A percentile compares a stretch with the other conserved stretches of the same genome.
phyloP scores from a whole-genome alignment of 257 asterid genomes.

The Solanum dulcamara region DNA sequence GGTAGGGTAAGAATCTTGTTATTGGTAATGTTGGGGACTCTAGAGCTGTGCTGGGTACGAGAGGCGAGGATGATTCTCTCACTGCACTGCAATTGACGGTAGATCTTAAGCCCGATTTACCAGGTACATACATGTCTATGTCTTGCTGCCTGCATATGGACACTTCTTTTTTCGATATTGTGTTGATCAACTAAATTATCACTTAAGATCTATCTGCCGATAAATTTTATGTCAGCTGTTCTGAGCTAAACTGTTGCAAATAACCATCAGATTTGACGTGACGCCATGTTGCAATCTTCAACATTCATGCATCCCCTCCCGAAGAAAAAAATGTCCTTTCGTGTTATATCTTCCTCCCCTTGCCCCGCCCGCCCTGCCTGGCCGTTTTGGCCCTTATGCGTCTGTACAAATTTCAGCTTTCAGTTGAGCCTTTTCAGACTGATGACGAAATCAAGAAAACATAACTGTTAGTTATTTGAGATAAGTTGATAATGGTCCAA shows the following conservation, averaged over 20 bases:
- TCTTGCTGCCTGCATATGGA: neutral
- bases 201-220: neutral
- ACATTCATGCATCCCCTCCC: neutral
- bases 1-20: slow-evolving; percentile 58
- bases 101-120: slow-evolving; percentile 70
- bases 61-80: slow-evolving; percentile 36
- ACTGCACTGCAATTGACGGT: slow-evolving; percentile 61
- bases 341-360: neutral
- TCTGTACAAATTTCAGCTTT: neutral
- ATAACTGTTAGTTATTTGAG: neutral
- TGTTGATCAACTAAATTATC: neutral
- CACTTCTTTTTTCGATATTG: neutral
- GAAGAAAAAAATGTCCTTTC: neutral
- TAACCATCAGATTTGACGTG: neutral
- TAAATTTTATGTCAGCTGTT: neutral
- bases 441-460: neutral
- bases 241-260: neutral
- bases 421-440: neutral
- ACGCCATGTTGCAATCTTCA: neutral
- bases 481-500: neutral
- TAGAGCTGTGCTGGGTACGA: slow-evolving; percentile 57
- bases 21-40: slow-evolving; percentile 74
- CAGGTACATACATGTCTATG: slow-evolving; percentile 28
- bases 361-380: neutral
- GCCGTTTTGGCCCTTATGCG: neutral